phyloP scores from a whole-genome alignment of 176 grass and related monocot species.

The Triticum monococcum region DNA sequence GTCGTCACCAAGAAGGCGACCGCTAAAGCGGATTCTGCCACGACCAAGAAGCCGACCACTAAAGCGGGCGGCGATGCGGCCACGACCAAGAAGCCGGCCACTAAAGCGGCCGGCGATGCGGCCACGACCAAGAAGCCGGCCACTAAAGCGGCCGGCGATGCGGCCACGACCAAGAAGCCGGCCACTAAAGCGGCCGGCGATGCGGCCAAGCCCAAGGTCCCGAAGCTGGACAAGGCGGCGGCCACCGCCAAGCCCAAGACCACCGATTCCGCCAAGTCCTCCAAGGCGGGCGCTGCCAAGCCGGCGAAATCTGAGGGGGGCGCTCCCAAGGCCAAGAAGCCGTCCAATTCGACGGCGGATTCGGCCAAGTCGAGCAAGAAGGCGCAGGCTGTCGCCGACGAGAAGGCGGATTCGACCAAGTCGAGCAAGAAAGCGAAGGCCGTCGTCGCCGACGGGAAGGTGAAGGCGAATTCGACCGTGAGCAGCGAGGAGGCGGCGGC shows the following conservation, averaged over 20 bases:
- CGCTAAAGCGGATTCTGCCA: neutral
- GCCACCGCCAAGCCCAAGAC: neutral
- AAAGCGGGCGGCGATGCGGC: too few species aligned
- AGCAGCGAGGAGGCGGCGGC: slow-evolving; percentile 5
- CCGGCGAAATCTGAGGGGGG: slow-evolving; percentile 49
- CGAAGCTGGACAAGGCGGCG: slow-evolving; percentile 42
- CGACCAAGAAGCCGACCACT: too few species aligned
- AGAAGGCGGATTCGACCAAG: slow-evolving; percentile 32
- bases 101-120: neutral
- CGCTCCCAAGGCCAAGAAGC: slow-evolving; percentile 49
- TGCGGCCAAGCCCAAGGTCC: slow-evolving; percentile 9
- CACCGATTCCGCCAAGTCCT: neutral
- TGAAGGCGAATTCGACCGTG: slow-evolving; percentile 23
- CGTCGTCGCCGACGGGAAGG: neutral
- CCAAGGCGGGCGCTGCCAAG: slow-evolving; percentile 9
- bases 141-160: too few species aligned
- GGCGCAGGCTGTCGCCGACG: slow-evolving; percentile 11
- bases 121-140: too few species aligned
- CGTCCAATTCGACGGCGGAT: slow-evolving; percentile 30
- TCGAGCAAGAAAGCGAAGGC: slow-evolving; percentile 45
- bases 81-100: slow-evolving; percentile 5
- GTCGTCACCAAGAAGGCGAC: slow-evolving; percentile 27
- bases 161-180: slow-evolving; percentile 17
- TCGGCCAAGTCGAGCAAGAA: slow-evolving; percentile 54
- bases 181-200: neutral